Evolutionary conservation across 768 basidiomycete species (phyloP), one percentile per base, ranked within the genome.

Genomic region (Agaricus bisporus): DNA sequence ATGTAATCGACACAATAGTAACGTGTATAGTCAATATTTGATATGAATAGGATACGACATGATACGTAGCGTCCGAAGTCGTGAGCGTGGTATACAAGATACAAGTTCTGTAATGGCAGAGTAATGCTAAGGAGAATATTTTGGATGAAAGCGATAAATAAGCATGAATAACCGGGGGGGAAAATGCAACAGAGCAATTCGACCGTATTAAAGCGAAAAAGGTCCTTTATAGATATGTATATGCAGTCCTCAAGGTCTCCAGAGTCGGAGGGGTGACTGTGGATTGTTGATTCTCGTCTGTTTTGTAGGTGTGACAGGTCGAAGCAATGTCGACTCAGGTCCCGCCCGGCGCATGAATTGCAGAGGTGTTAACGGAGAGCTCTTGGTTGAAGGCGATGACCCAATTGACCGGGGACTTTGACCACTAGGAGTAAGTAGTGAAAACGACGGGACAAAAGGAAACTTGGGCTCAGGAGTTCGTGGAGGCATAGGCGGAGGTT

Each of bases 281-380:
- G 74, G 11, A 28, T 43, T 67, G 38, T 70, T 70, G 12, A 25
- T 25, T 47, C 52, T 50, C 71, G 52, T 29, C 45, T 78, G 63
- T 68, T 82, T 86, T 36, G 84, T 81, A n/a, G 88, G 87, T 17
- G 85, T 86, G 28, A 73, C 73, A 15, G 86, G 79, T 50, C 83
- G 79, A 48, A 79, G 62, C 3, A 75, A 67, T 46, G 73, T 70
- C 36, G 61, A 54, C 15, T 86, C 85, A 25, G 70, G 72, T 38
- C 88, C 86, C 37, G 88, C 92, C 45, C 85, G 82, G 52, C 91
- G 77, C 58, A 95, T 81, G 69, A 92, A 94, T 64, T 95, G 91
- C 43, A 95, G 69, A 1, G 92, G 81, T 7, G 84, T 83, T 48
- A 92, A 65, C 10, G 91, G 88, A 0, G 90, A 90, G 12, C 85